phyloP scores from a whole-genome alignment of 2,329 filamentous ascomycete species.

The Microsporum ferrugineum region DNA sequence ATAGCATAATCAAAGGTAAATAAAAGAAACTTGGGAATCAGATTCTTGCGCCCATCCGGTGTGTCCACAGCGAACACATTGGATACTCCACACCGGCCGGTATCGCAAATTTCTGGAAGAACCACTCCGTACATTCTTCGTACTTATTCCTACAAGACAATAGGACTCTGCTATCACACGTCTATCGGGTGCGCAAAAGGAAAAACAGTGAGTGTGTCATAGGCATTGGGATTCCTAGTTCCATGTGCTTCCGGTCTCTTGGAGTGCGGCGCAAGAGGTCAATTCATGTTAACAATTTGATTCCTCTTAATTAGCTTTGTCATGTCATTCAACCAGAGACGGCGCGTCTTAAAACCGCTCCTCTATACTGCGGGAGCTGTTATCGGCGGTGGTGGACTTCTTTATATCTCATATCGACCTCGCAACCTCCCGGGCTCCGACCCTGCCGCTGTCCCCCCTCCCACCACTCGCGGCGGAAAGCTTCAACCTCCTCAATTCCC shows the following conservation, averaged over 20 bases:
- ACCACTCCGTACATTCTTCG: neutral
- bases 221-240: neutral
- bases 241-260: neutral
- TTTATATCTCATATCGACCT: constrained; percentile 53
- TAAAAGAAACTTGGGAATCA: neutral
- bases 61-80: neutral
- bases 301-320: neutral
- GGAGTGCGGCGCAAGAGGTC: neutral
- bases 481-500: constrained; percentile 45
- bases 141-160: neutral
- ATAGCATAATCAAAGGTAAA: neutral
- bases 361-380: constrained; percentile 49
- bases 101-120: neutral
- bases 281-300: neutral
- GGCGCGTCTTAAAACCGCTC: constrained; percentile 45
- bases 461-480: constrained; percentile 48
- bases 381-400: constrained; percentile 42
- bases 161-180: neutral
- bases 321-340: constrained; percentile 33
- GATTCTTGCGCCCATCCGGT: neutral
- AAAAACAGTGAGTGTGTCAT: neutral
- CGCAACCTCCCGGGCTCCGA: constrained; percentile 54
- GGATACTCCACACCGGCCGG: neutral
- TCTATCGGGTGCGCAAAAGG: neutral
- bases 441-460: constrained; percentile 51